Base-by-base conservation (phyloP, 257 asterid species). In the Fraxinus anomala region DNA sequence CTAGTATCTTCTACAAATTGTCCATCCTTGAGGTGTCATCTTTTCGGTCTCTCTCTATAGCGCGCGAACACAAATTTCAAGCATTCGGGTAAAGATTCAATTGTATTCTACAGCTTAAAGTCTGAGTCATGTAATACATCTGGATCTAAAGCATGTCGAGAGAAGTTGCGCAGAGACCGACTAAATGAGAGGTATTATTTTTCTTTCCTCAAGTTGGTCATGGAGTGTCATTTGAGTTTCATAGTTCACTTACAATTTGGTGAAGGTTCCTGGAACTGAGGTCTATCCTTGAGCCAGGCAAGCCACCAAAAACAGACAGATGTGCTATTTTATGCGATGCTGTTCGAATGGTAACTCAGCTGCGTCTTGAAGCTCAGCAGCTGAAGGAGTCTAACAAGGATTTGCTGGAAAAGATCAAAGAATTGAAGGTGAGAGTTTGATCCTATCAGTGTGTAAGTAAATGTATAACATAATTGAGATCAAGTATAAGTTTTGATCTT, bases 301-400 rank as follows among this genome's bases (percentile, higher is more conserved):
- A 79, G 61, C 82, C 80, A 34, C 83, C 78, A 33, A 82, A 78
- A 78, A 70, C 79, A 31, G 85, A 82, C 77, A 82, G 78, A 66
- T 36, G 49, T 78, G 83, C 77, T 8, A 76, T 82, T 28, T 80
- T 82, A 31, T 68, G 77, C 51, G 83, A 79, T 34, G 80, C 82
- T 74, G 73, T 42, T 61, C 81, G 77, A 34, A 75, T 73, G 77
- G 59, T 82, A 47, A 75, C 73, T 78, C 77, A 74, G 44, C 82
- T 82, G 13, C 76, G 80, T 78, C 39, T 23, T 65, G 82, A 82
- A 61, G 73, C 73, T 21, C 70, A 73, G 72, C 79, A 78, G 82
- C 83, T 82, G 77, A 70, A 78, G 65, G 80, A 78, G 69, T 82
- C 82, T 9, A 82, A 78, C 28, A 47, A 74, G 33, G 85, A 82